Evolutionary conservation across 345 rosid species (phyloP).

Genomic region (Euphorbia peplus): DNA sequence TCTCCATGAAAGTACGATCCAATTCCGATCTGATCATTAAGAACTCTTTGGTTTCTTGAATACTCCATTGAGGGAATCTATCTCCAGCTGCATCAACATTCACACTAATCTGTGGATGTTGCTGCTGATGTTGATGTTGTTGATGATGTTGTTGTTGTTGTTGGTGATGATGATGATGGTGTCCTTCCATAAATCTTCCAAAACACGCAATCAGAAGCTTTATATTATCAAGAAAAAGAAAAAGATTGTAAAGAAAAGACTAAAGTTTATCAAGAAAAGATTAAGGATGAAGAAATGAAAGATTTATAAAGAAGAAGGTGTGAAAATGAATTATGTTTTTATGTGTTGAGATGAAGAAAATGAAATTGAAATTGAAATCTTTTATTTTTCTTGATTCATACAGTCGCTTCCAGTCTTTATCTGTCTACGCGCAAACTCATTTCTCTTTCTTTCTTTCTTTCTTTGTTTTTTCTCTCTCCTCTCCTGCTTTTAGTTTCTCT

Average conservation of each 20-base stretch:
- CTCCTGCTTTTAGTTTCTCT: neutral
- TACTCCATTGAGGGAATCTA: conserved; percentile 96
- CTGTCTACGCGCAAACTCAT: conserved; percentile 86
- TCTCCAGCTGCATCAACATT: conserved; percentile 61
- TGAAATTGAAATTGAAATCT: conserved; percentile 19
- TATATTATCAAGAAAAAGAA: neutral
- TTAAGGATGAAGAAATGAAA: conserved; percentile 24
- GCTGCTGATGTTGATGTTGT: conserved; percentile 24
- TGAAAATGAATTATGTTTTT: conserved; percentile 51
- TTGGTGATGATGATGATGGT: conserved; percentile 43
- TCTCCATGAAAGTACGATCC: conserved; percentile 90
- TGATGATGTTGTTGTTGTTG: too few species aligned
- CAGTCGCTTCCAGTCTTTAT: conserved; percentile 48
- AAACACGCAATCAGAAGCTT: conserved; percentile 7
- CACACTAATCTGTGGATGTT: conserved; percentile 38
- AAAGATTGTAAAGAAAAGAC: neutral
- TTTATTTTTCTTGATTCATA: conserved; percentile 27
- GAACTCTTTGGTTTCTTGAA: conserved; percentile 84
- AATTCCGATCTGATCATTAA: conserved; percentile 73
- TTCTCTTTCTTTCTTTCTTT: conserved; percentile 11
- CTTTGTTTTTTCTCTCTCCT: conserved; percentile 14
- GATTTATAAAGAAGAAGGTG: conserved; percentile 43
- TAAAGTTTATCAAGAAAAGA: conserved; percentile 7
- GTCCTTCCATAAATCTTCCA: conserved; percentile 54
- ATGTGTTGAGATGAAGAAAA: conserved; percentile 40